Percentiles rank a stretch among this genome's conserved stretches.
These are phyloP conservation scores for Trichoderma sp. DNA, from an alignment of 2,329 filamentous ascomycete species.

Conservation along the genomic window DNA sequence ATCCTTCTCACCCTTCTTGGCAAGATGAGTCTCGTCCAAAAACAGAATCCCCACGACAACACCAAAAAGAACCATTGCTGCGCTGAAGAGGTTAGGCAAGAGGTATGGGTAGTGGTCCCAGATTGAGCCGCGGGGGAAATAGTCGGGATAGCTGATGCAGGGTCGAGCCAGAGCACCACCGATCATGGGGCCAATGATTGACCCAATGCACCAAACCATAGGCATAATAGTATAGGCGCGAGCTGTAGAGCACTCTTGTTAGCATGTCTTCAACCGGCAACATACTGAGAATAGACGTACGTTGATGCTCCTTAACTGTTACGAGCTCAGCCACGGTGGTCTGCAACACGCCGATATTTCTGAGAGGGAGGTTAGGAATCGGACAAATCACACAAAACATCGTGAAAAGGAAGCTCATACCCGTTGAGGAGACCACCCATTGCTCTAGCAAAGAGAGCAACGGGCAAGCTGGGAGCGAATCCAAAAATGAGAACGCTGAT, in stretches of 20 bases:
- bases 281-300: slow-evolving; percentile 52
- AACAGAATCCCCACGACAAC: slow-evolving; percentile 81
- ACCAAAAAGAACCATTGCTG: slow-evolving; percentile 74
- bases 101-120: slow-evolving; percentile 90
- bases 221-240: slow-evolving; percentile 98
- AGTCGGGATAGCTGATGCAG: slow-evolving; percentile 75
- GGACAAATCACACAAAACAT: neutral
- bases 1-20: slow-evolving; percentile 77
- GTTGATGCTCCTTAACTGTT: slow-evolving; percentile 90
- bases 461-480: slow-evolving; percentile 78
- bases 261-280: slow-evolving; percentile 28
- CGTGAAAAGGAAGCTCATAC: slow-evolving; percentile 54
- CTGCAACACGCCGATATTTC: slow-evolving; percentile 92
- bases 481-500: slow-evolving; percentile 93
- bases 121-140: slow-evolving; percentile 74
- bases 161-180: slow-evolving; percentile 89
- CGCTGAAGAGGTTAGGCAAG: slow-evolving; percentile 88
- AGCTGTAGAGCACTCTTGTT: slow-evolving; percentile 53
- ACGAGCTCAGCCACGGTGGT: slow-evolving; percentile 95
- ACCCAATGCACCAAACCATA: slow-evolving; percentile 96
- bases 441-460: slow-evolving; percentile 84
- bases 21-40: slow-evolving; percentile 89
- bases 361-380: slow-evolving; percentile 40
- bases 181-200: slow-evolving; percentile 88
- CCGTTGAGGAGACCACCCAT: slow-evolving; percentile 91